Evolutionary conservation across 2,329 filamentous ascomycete species (phyloP).

Genomic region (Aurifilum marmelostoma): DNA sequence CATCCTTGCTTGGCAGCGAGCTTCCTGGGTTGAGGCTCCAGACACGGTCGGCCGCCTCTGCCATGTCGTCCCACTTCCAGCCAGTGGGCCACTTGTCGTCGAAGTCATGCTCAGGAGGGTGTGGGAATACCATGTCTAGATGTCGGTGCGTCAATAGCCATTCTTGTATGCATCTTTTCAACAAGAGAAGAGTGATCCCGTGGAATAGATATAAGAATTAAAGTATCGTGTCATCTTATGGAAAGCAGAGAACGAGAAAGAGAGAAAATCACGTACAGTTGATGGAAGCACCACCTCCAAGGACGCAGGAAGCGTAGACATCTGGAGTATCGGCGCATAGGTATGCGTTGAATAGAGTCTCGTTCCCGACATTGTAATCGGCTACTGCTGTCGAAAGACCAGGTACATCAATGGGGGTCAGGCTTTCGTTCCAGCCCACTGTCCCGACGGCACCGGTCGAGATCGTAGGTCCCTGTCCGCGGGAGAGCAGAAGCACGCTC

Average conservation of each 20-base stretch:
- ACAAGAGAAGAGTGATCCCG: not conserved
- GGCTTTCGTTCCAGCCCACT: constrained; percentile 39
- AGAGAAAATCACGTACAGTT: constrained; percentile 38
- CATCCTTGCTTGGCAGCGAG: constrained; percentile 34
- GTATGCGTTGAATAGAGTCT: constrained; percentile 19
- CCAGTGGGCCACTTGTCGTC: constrained; percentile 38
- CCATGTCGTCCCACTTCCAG: constrained; percentile 37
- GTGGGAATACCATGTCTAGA: constrained; percentile 30
- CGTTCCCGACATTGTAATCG: constrained; percentile 30
- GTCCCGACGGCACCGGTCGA: constrained; percentile 37
- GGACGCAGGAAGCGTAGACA: constrained; percentile 36
- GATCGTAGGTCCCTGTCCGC: constrained; percentile 41
- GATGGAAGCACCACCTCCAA: constrained; percentile 42
- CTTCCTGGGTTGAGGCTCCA: constrained; percentile 37
- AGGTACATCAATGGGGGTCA: constrained; percentile 39
- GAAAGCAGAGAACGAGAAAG: not conserved
- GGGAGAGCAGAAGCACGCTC: constrained; percentile 44
- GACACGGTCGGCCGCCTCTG: constrained; percentile 34
- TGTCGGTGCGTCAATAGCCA: not conserved
- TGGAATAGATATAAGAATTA: not conserved
- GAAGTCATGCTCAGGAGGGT: constrained; percentile 39
- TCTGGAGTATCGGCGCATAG: constrained; percentile 14
- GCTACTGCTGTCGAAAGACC: constrained; percentile 35
- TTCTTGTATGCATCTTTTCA: not conserved
- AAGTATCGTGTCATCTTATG: too few species aligned